A percentile compares a stretch with the other conserved stretches of the same genome.
Conservation (phyloP, 2,329 filamentous ascomycete genomes). For the Cordyceps javanica region DNA sequence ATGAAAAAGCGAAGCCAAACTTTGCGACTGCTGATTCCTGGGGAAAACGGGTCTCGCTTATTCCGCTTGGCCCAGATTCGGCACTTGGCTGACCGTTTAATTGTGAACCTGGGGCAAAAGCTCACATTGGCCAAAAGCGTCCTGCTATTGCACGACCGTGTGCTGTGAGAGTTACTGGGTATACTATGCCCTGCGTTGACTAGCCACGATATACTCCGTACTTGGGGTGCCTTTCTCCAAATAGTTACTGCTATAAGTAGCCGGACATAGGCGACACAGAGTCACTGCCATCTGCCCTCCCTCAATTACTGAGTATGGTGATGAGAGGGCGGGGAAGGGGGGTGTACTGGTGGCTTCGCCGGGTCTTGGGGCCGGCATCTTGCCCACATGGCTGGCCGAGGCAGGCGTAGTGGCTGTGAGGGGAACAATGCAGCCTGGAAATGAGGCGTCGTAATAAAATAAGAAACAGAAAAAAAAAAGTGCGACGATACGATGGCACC, state of each 20-base stretch:
- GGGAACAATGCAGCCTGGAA: not conserved
- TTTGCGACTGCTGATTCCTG: not conserved
- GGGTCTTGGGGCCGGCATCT: not conserved
- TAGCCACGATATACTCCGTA: no score
- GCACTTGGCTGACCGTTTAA: not conserved
- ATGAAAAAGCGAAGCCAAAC: not conserved
- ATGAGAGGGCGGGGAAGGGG: not conserved
- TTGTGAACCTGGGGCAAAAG: no score
- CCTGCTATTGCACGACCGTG: no score
- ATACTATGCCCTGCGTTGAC: no score
- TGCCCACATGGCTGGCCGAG: not conserved
- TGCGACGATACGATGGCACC: constrained; percentile 7
- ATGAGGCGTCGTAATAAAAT: no score
- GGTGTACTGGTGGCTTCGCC: not conserved
- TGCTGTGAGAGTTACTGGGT: no score
- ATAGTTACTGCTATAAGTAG: no score
- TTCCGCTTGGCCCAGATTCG: not conserved
- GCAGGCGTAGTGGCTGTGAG: not conserved
- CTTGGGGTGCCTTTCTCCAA: no score
- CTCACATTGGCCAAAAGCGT: no score
- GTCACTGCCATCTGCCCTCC: no score
- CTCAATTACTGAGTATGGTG: no score
- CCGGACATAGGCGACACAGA: not conserved
- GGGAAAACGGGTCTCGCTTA: constrained; percentile 8
- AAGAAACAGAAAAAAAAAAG: not conserved